Evolutionary conservation across 495 filamentous ascomycete species (phyloP).

Genomic region (Penicillium soppii): DNA sequence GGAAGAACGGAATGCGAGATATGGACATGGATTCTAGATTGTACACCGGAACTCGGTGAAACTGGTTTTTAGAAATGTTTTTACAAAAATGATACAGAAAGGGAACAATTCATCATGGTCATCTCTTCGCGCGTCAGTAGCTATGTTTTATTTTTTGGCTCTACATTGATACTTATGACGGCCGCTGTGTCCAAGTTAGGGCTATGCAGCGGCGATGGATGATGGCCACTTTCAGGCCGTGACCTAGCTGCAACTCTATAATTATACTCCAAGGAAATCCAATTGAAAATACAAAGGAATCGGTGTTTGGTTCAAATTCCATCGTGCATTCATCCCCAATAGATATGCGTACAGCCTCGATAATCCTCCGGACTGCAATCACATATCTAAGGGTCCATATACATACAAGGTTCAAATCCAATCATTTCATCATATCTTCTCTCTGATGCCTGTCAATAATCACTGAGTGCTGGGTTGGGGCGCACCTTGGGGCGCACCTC

Average conservation of each 20-base stretch:
- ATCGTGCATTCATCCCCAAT: slow-evolving; percentile 2
- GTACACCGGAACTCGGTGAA: too few relatives aligned
- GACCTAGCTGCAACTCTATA: too few relatives aligned
- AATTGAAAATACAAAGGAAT: background rate
- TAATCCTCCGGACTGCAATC: background rate
- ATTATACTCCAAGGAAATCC: background rate
- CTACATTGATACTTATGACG: background rate
- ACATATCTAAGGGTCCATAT: background rate
- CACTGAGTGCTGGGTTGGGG: slow-evolving; percentile 9
- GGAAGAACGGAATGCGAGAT: too few relatives aligned
- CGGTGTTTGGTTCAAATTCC: slow-evolving; percentile 1
- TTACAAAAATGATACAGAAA: too few relatives aligned
- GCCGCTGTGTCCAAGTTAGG: too few relatives aligned
- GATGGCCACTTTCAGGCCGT: too few relatives aligned
- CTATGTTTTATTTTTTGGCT: too few relatives aligned
- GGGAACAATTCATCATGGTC: too few relatives aligned
- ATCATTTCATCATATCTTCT: slow-evolving; percentile 1
- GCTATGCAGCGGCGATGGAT: too few relatives aligned
- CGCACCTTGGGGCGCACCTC: slow-evolving; percentile 22
- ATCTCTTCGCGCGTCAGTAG: too few relatives aligned
- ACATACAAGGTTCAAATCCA: slow-evolving; percentile 5
- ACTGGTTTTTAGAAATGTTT: too few relatives aligned
- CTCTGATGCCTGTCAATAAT: background rate
- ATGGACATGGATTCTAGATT: too few relatives aligned
- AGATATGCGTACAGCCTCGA: background rate